Percentiles rank a stretch among this genome's conserved stretches.
Evolutionary conservation across 306 rosid species (phyloP).

Genomic region (Castanospermum australe): DNA sequence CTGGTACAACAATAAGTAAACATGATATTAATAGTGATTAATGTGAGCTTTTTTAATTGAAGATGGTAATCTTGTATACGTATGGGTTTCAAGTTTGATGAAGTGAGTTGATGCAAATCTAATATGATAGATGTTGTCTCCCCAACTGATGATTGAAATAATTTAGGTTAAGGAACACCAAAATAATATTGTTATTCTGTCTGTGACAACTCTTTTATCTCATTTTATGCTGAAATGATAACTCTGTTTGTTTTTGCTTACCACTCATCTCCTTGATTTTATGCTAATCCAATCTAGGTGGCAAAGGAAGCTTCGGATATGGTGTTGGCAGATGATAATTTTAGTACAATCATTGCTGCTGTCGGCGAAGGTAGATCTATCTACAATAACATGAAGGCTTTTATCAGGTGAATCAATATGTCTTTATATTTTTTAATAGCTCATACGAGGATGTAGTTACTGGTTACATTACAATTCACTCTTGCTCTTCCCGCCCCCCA

Average conservation of each 20-base stretch:
- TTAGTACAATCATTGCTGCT: constrained; percentile 92
- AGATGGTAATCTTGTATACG: background rate
- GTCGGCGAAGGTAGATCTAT: constrained; percentile 97
- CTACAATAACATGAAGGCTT: constrained; percentile 92
- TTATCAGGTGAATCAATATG: constrained; percentile 66
- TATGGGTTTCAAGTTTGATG: background rate
- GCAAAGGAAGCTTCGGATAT: constrained; percentile 98
- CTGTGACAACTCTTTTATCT: background rate
- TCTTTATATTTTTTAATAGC: background rate
- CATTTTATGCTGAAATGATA: background rate
- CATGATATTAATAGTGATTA: background rate
- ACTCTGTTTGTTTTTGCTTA: background rate
- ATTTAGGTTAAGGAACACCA: background rate
- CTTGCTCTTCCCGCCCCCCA: no score
- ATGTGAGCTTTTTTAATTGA: background rate
- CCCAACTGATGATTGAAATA: background rate
- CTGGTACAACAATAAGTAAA: background rate
- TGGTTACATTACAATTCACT: background rate
- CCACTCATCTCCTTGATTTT: background rate
- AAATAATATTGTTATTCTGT: background rate
- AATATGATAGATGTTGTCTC: background rate
- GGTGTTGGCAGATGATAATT: constrained; percentile 97
- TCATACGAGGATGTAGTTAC: background rate
- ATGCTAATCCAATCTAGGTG: constrained; percentile 52
- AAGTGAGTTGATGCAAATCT: background rate